A percentile compares a stretch with the other conserved stretches of the same genome.
Conservation (phyloP, 2,329 filamentous ascomycete species). For the Fragosphaeria purpurea region DNA sequence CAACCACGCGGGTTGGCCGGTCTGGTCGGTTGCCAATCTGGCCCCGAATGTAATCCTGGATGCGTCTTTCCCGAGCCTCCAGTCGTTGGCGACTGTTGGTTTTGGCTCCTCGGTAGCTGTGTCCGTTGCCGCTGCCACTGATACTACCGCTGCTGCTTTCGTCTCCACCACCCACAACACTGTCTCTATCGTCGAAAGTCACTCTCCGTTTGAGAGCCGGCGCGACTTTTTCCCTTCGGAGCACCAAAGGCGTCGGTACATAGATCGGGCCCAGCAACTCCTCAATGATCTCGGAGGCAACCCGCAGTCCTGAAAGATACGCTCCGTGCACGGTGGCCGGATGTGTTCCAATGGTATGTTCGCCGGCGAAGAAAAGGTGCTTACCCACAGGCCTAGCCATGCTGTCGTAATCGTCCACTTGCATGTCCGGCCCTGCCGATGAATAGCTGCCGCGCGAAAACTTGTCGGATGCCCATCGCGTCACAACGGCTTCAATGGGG, state of each 20-base stretch:
- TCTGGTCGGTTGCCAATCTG: constrained; percentile 65
- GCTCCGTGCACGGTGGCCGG: constrained; percentile 96
- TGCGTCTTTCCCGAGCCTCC: constrained; percentile 46
- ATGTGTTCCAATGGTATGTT: constrained; percentile 91
- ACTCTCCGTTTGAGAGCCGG: constrained; percentile 43
- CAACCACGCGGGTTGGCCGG: constrained; percentile 61
- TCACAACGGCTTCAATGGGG: constrained; percentile 79
- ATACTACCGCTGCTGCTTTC: constrained; percentile 6
- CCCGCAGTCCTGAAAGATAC: constrained; percentile 85
- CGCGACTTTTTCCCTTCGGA: constrained; percentile 43
- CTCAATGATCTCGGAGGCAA: constrained; percentile 76
- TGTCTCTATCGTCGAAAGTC: constrained; percentile 9
- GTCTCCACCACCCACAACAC: background rate
- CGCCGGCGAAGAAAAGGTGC: constrained; percentile 88
- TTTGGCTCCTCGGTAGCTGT: constrained; percentile 18
- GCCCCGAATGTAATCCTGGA: constrained; percentile 40
- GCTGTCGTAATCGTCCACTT: constrained; percentile 78
- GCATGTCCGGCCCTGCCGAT: constrained; percentile 74
- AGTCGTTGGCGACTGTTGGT: constrained; percentile 35
- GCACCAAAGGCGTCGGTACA: constrained; percentile 65
- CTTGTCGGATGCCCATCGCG: constrained; percentile 80
- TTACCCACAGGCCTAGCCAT: constrained; percentile 72
- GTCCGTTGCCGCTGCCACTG: constrained; percentile 26
- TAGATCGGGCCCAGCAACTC: constrained; percentile 71
- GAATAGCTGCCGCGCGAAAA: constrained; percentile 96